phyloP scores from a whole-genome alignment of 2,329 filamentous ascomycete genomes.

The Trichoderma polysporum region DNA sequence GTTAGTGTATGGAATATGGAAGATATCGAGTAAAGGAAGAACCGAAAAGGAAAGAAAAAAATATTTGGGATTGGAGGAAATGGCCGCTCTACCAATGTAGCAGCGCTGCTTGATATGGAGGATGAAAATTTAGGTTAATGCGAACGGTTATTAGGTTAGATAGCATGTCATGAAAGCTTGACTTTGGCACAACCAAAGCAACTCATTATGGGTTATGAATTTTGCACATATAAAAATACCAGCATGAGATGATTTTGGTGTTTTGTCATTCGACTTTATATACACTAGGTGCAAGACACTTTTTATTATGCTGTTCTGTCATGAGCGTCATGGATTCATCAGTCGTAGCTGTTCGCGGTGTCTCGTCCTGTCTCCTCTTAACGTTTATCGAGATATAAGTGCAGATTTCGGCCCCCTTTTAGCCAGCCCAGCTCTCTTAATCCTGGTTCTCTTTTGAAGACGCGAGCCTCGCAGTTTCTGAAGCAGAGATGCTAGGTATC shows the following conservation, averaged over 20 bases:
- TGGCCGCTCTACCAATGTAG: not conserved
- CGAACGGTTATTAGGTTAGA: constrained; percentile 7
- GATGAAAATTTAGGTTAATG: constrained; percentile 9
- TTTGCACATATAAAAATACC: not conserved
- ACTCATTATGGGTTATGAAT: constrained; percentile 2
- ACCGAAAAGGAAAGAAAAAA: not conserved
- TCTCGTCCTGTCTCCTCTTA: too few relatives aligned
- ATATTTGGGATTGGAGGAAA: not conserved
- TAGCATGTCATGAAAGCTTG: constrained; percentile 11
- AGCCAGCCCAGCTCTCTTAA: not conserved
- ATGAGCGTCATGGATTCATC: too few relatives aligned
- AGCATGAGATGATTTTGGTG: not conserved
- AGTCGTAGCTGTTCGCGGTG: too few relatives aligned
- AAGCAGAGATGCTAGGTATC: constrained; percentile 17
- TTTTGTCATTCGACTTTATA: not conserved
- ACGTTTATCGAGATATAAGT: too few relatives aligned
- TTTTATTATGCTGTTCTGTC: not conserved
- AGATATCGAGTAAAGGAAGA: constrained; percentile 44
- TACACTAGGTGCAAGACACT: not conserved
- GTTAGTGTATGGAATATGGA: constrained; percentile 52
- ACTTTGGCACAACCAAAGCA: constrained; percentile 1
- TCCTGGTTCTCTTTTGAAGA: constrained; percentile 1
- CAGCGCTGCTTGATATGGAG: not conserved
- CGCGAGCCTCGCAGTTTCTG: not conserved
- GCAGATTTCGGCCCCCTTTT: too few relatives aligned